Conservation (phyloP, 371 early-diverging fungal species). For the Actinomortierella ambigua region DNA sequence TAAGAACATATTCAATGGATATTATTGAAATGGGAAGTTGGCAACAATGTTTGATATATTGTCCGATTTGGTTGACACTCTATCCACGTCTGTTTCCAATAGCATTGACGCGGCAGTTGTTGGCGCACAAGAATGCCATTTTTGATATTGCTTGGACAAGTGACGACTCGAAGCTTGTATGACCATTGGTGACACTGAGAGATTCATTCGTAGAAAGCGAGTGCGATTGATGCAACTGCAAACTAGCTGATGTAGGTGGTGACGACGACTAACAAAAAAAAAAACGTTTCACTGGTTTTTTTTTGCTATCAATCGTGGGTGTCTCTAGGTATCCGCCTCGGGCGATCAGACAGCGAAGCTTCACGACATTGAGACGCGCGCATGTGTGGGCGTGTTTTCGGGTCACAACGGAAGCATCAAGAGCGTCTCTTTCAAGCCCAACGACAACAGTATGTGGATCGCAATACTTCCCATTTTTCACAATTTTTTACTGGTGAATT, state of each 20-base stretch:
- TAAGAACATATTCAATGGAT: not conserved
- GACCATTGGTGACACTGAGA: not conserved
- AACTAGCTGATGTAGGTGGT: no score
- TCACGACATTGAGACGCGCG: slow-evolving; percentile 34
- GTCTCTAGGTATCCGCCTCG: slow-evolving; percentile 32
- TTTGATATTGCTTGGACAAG: slow-evolving; percentile 43
- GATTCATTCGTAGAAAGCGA: no score
- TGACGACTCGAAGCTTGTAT: slow-evolving; percentile 37
- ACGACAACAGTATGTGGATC: slow-evolving; percentile 27
- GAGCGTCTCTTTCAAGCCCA: slow-evolving; percentile 28
- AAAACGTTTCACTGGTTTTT: no score
- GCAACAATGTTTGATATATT: no score
- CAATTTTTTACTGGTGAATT: not conserved
- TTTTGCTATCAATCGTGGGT: not conserved
- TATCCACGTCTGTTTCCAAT: not conserved
- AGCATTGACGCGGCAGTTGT: slow-evolving; percentile 17
- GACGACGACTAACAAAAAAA: no score
- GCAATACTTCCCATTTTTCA: no score
- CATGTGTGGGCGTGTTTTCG: slow-evolving; percentile 27
- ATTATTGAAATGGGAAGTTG: not conserved
- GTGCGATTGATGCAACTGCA: no score
- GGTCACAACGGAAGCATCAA: slow-evolving; percentile 44
- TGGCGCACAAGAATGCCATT: slow-evolving; percentile 40
- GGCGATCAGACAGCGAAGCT: slow-evolving; percentile 40
- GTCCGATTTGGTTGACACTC: not conserved